Conservation (phyloP, 805 yeast species). For the Candida xyloterini region DNA sequence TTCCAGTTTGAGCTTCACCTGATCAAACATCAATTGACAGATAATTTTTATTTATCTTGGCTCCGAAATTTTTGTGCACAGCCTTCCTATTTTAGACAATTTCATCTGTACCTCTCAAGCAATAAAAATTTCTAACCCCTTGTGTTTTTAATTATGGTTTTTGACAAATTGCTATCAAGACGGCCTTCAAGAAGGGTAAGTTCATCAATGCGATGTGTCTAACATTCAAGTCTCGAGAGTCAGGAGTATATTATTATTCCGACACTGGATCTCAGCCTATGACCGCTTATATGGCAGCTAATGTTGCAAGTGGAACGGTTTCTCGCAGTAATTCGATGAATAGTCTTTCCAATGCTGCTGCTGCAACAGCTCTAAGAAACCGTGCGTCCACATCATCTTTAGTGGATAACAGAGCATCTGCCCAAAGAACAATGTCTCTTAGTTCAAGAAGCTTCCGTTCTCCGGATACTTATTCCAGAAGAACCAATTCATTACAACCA, state of each 20-base stretch:
- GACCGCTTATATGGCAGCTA: slow-evolving; percentile 27
- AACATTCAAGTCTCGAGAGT: slow-evolving; percentile 22
- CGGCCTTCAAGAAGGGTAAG: slow-evolving; percentile 30
- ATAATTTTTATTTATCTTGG: neutral
- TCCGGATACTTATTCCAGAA: slow-evolving; percentile 16
- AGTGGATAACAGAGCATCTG: slow-evolving; percentile 8
- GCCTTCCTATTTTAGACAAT: slow-evolving; percentile 2
- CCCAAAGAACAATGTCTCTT: slow-evolving; percentile 31
- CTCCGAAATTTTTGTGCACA: slow-evolving; percentile 1
- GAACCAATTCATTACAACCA: slow-evolving; percentile 28
- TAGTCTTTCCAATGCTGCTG: slow-evolving; percentile 30
- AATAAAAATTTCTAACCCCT: slow-evolving; percentile 4
- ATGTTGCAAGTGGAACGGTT: slow-evolving; percentile 20
- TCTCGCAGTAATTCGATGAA: slow-evolving; percentile 26
- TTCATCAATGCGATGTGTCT: neutral
- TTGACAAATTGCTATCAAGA: slow-evolving; percentile 26
- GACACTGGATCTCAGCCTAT: slow-evolving; percentile 1
- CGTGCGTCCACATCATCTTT: slow-evolving; percentile 19
- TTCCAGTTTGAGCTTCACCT: slow-evolving; percentile 9
- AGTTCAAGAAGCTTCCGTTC: slow-evolving; percentile 30
- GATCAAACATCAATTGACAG: slow-evolving; percentile 4
- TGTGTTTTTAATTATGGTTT: slow-evolving; percentile 20
- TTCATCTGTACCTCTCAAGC: neutral
- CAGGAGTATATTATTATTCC: slow-evolving; percentile 26
- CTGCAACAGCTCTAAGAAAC: slow-evolving; percentile 31